Base-by-base conservation (phyloP, 768 basidiomycete species). In the Ramaria sp. region DNA sequence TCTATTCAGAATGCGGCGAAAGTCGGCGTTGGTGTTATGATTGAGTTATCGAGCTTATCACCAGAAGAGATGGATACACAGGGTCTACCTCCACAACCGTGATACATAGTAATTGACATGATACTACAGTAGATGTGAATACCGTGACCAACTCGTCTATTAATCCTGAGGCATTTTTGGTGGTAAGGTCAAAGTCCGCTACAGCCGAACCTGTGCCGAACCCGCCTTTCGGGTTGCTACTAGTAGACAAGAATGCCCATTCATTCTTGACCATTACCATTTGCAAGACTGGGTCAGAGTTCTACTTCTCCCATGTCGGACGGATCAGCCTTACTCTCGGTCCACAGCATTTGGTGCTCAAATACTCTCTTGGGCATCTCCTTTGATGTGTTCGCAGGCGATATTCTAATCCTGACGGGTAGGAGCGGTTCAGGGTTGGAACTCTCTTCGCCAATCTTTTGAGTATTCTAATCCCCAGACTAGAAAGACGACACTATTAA, bases 11-110 rank as follows among this genome's bases (percentile, higher is more conserved):
- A 92, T 69, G 75, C 90, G 39, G 88, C 91, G 27, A 95, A 93
- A 71, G 84, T 96, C 57, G 95, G 95, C 58, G 85, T 97, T 8
- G 94, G 94, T 73, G 90, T 98, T 69, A 95, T 93, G 90, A 90
- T 98, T 58, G 94, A 98, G 77, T 86, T 83, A 65, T 79, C 82
- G 36, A 78, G 72, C 58, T 67, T 90, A 70, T 83, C 84, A 18
- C 86, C 85, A 7, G 88, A 90, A 72, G 88, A 90, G 73, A 87
- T 89, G 87, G 53, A 55, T 20, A 43, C 53, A 7, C 44, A 45
- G 45, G 69, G 67, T 56, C 62, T 68, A 64, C 56, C 50, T 44
- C 45, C 30, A 55, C 53, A 55, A 12, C 42, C 27, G 30, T 44
- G 41, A 45, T 44, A 44, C 18, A 41, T 24, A 32, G 32, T 28